A percentile compares a stretch with the other conserved stretches of the same genome.
Conservation (phyloP, 2,329 filamentous ascomycete species). For the Periglandula ipomoeae region DNA sequence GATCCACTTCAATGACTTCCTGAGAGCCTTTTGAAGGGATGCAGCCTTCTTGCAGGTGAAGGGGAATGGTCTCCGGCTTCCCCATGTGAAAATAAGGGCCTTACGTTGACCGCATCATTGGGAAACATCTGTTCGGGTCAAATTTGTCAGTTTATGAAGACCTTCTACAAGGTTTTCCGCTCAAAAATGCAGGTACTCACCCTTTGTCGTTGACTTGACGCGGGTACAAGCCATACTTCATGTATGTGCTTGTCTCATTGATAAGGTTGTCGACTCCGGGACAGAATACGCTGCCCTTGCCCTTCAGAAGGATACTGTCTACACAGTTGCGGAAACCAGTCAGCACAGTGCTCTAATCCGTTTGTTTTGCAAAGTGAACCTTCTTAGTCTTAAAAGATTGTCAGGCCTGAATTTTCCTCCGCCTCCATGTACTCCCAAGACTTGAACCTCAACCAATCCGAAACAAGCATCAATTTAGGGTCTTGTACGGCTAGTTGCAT, state of each 20-base stretch:
- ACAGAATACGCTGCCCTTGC: conserved; percentile 6
- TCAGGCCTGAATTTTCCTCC: background rate
- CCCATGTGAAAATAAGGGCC: conserved; percentile 1
- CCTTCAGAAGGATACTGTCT: conserved; percentile 7
- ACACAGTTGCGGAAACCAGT: conserved; percentile 3
- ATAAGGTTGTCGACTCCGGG: background rate
- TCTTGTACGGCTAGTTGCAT: conserved; percentile 3
- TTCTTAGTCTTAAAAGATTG: too few relatives aligned
- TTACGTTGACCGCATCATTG: background rate
- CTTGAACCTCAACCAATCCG: conserved; percentile 11
- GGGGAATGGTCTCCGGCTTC: conserved; percentile 1
- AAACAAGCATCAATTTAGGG: conserved; percentile 7
- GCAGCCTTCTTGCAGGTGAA: background rate
- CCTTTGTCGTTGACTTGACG: conserved; percentile 4
- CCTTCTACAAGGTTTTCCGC: too few relatives aligned
- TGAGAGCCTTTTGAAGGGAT: background rate
- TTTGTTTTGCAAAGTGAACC: too few relatives aligned
- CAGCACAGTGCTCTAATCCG: too few relatives aligned
- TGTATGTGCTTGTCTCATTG: background rate
- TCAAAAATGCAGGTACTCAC: conserved; percentile 3
- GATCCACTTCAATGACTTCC: conserved; percentile 3
- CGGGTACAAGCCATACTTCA: background rate
- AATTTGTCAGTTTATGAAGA: background rate
- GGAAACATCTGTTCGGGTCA: conserved; percentile 4
- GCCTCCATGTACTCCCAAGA: background rate